These are phyloP conservation scores for Cryphonectria carpinicola DNA, from an alignment of 2,329 filamentous ascomycete genomes.

Conservation along the genomic window DNA sequence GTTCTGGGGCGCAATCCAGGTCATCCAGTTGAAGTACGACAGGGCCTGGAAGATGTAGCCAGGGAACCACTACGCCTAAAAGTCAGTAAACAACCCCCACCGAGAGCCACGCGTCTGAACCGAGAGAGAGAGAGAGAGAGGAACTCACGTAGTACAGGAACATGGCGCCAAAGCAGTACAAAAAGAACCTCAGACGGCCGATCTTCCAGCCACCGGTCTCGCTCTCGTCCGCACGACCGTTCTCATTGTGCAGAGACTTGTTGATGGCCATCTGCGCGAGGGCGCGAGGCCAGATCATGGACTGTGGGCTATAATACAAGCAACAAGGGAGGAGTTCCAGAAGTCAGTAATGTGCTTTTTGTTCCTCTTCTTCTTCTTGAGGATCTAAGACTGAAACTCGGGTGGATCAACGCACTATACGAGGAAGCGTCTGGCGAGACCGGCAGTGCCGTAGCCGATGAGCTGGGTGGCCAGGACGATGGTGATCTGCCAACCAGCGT, in stretches of 20 bases:
- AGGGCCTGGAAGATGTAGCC: slow-evolving; percentile 52
- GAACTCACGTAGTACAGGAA: slow-evolving; percentile 48
- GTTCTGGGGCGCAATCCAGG: slow-evolving; percentile 54
- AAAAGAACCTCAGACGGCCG: slow-evolving; percentile 52
- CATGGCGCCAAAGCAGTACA: slow-evolving; percentile 48
- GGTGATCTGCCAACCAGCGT: slow-evolving; percentile 54
- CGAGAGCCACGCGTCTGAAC: too few relatives aligned
- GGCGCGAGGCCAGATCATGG: slow-evolving; percentile 55
- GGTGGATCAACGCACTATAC: slow-evolving; percentile 42
- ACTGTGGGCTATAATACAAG: slow-evolving; percentile 40
- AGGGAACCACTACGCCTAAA: slow-evolving; percentile 46
- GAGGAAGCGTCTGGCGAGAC: slow-evolving; percentile 52
- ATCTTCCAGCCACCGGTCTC: slow-evolving; percentile 47
- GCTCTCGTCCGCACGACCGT: slow-evolving; percentile 37
- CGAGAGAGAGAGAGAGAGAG: too few relatives aligned
- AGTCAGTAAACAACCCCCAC: not conserved
- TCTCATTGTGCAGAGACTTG: slow-evolving; percentile 50
- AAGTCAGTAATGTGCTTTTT: not conserved
- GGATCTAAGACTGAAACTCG: not conserved
- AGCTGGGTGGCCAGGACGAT: slow-evolving; percentile 56
- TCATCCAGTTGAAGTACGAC: slow-evolving; percentile 55
- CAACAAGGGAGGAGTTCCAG: not conserved
- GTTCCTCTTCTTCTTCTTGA: not conserved
- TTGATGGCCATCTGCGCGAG: slow-evolving; percentile 53
- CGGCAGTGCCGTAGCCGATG: slow-evolving; percentile 60